Evolutionary conservation across 2,329 filamentous ascomycete species (phyloP).

Genomic region (Fusarium continuum): DNA sequence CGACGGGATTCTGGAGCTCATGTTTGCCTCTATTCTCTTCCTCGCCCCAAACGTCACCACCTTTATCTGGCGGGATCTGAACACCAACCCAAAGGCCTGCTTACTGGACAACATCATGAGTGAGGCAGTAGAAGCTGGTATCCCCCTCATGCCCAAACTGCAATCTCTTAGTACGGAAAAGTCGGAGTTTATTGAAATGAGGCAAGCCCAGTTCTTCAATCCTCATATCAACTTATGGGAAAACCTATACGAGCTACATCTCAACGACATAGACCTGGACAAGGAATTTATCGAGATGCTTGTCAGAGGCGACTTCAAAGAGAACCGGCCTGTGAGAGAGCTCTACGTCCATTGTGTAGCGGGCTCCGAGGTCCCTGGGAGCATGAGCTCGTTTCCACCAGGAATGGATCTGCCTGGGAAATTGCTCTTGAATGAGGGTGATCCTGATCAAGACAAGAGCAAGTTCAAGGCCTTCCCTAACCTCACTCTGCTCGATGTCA

Average conservation of each 20-base stretch:
- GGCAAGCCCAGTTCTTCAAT: slow-evolving; percentile 25
- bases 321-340: slow-evolving; percentile 13
- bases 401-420: not conserved
- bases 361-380: slow-evolving; percentile 1
- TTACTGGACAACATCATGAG: slow-evolving; percentile 4
- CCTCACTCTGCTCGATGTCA: slow-evolving; percentile 2
- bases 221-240: slow-evolving; percentile 22
- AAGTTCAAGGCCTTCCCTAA: slow-evolving; percentile 27
- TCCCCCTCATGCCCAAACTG: slow-evolving; percentile 19
- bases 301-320: slow-evolving; percentile 5
- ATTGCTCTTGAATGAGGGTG: not conserved
- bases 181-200: not conserved
- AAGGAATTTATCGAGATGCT: slow-evolving; percentile 20
- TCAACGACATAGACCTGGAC: slow-evolving; percentile 22
- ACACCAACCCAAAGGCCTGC: slow-evolving; percentile 16
- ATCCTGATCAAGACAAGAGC: slow-evolving; percentile 11
- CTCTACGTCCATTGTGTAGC: slow-evolving; percentile 5
- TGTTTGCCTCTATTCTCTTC: slow-evolving; percentile 25
- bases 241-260: slow-evolving; percentile 4
- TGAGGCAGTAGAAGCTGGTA: not conserved
- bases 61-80: slow-evolving; percentile 20
- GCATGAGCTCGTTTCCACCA: not conserved
- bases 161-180: slow-evolving; percentile 14
- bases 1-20: slow-evolving; percentile 23
- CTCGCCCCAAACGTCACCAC: slow-evolving; percentile 18